Conservation (phyloP, 768 basidiomycete species). For the Lepiota brunneoincarnata region DNA sequence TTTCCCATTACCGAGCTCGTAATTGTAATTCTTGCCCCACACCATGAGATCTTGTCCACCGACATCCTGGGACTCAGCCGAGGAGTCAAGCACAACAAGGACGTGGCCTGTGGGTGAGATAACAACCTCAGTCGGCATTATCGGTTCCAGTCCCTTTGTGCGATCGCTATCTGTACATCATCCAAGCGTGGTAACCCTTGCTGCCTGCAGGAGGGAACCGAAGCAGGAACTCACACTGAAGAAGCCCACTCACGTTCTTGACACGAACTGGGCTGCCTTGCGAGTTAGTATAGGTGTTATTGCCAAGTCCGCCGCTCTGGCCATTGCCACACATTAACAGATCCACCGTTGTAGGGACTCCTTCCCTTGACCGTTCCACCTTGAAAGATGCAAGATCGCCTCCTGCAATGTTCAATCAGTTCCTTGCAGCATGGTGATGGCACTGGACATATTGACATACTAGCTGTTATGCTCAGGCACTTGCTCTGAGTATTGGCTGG, state of each 20-base stretch:
- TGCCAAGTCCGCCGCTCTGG: slow-evolving; percentile 78
- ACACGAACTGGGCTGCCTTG: slow-evolving; percentile 70
- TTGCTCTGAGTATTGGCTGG: slow-evolving; percentile 48
- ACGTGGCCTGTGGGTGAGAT: slow-evolving; percentile 78
- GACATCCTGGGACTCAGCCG: slow-evolving; percentile 41
- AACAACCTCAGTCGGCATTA: slow-evolving; percentile 59
- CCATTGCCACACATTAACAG: slow-evolving; percentile 82
- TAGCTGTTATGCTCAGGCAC: slow-evolving; percentile 67
- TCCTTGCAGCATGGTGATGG: neutral
- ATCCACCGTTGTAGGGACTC: slow-evolving; percentile 30
- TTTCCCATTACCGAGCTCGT: slow-evolving; percentile 75
- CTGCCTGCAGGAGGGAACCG: neutral
- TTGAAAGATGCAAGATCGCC: slow-evolving; percentile 79
- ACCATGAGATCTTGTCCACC: slow-evolving; percentile 65
- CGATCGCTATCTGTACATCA: slow-evolving; percentile 59
- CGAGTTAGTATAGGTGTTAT: slow-evolving; percentile 62
- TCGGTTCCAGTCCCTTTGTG: slow-evolving; percentile 55
- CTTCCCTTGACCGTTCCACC: slow-evolving; percentile 46
- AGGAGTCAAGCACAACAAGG: slow-evolving; percentile 68
- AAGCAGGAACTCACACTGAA: slow-evolving; percentile 67
- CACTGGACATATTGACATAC: slow-evolving; percentile 28
- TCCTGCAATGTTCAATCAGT: slow-evolving; percentile 34
- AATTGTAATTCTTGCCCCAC: slow-evolving; percentile 75
- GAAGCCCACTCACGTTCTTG: slow-evolving; percentile 76
- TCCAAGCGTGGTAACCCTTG: slow-evolving; percentile 6